Base-by-base conservation (phyloP, 164 flowering plant species). In the Malania oleifera region DNA sequence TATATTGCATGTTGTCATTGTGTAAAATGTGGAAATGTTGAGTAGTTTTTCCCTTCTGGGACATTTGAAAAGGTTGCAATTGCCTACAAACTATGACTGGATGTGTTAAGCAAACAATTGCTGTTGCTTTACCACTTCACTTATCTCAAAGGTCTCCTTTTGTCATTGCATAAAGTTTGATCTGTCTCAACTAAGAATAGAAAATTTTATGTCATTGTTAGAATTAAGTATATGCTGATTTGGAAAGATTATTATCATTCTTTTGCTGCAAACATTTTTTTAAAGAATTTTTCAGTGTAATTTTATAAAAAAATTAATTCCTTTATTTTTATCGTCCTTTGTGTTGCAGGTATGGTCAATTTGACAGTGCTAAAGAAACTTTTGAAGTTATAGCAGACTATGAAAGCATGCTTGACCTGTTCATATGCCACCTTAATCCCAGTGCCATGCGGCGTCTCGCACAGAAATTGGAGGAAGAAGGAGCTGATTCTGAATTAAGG, bases 381-480 rank as follows among this genome's bases (percentile, higher is more conserved):
- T 95, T 95, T 77, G 99, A 95, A 78, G 96, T 89, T 45, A 89
- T 95, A 65, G 67, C 96, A 44, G 99, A 95, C 76, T 82, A 72
- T 69, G 95, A 89, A 74, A 91, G 97, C 73, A 80, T 91, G 91
- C 96, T 95, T 53, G 97, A 91, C 75, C 77, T 95, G 19, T 88
- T 91, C 71, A 86, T 91, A 61, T 89, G 97, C 79, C 99, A 95
- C 79, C 84, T 95, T 23, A 95, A 95, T 69, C 99, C 99, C 31
- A 95, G 99, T 74, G 96, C 99, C 18, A 86, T 95, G 99, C 76
- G 99, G 20, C 93, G 93, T 61, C 96, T 95, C 55, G 96, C 99
- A 38, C 99, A 95, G 75, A 95, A 81, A 62, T 71, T 95, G 73
- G 99, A 95, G 75, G 97, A 91, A 65, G 86, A 75, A 59, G 84